These are phyloP conservation scores for Rhododendron griersonianum DNA, from an alignment of 148 eudicot genomes.

Conservation along the genomic window DNA sequence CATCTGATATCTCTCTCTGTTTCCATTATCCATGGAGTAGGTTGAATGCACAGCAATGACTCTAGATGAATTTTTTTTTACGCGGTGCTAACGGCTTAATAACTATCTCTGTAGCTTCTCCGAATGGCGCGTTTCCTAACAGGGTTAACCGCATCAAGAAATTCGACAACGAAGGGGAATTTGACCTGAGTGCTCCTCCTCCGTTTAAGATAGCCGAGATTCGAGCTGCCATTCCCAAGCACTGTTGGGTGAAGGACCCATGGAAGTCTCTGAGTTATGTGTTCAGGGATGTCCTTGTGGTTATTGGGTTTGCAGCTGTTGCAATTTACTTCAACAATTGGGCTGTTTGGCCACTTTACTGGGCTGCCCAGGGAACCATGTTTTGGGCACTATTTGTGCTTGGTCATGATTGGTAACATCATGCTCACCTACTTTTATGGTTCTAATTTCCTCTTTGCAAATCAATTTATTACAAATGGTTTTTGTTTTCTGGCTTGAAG, in stretches of 20 bases:
- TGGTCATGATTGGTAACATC: slow-evolving; percentile 36
- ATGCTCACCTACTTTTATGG: not conserved
- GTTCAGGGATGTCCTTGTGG: slow-evolving; percentile 20
- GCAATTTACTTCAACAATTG: slow-evolving; percentile 19
- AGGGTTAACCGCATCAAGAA: not conserved
- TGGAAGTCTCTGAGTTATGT: slow-evolving; percentile 34
- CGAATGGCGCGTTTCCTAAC: not conserved
- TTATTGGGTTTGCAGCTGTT: slow-evolving; percentile 13
- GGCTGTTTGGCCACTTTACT: slow-evolving; percentile 30
- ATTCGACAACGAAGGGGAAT: slow-evolving; percentile 15
- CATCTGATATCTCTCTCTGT: not conserved
- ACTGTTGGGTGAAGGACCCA: slow-evolving; percentile 39
- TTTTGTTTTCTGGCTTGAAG: no score
- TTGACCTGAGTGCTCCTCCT: slow-evolving; percentile 32
- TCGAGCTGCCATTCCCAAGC: slow-evolving; percentile 33
- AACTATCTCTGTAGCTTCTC: not conserved
- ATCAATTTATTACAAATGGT: not conserved
- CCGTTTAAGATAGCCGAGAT: slow-evolving; percentile 33
- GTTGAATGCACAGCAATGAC: not conserved
- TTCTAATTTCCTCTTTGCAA: not conserved
- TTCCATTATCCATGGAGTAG: not conserved
- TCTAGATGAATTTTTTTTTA: not conserved
- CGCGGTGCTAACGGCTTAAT: not conserved
- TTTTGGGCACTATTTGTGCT: slow-evolving; percentile 43
- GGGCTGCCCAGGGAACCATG: slow-evolving; percentile 39